phyloP scores from a whole-genome alignment of 2,329 filamentous ascomycete species.

The Fusarium sp. region DNA sequence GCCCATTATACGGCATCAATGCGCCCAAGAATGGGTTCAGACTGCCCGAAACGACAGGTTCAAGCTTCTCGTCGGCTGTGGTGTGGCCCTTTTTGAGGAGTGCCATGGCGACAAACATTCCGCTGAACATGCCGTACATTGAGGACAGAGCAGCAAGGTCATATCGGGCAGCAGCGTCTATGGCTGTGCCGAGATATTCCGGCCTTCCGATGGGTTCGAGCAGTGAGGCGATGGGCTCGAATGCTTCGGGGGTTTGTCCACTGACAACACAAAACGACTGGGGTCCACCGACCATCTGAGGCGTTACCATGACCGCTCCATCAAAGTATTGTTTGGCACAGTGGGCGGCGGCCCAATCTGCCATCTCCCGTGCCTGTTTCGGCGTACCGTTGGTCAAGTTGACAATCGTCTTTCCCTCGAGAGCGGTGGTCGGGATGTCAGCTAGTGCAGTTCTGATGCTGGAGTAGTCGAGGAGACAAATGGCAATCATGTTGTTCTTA shows the following conservation, averaged over 20 bases:
- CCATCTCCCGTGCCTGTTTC: not conserved
- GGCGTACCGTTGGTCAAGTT: not conserved
- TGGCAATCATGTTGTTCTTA: not conserved
- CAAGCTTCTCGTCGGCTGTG: not conserved
- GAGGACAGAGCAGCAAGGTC: conserved; percentile 7
- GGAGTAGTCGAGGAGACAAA: not conserved
- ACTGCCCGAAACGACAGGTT: not conserved
- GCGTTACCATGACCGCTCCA: not conserved
- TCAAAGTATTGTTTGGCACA: not conserved
- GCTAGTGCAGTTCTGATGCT: not conserved
- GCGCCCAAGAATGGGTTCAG: not conserved
- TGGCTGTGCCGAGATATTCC: not conserved
- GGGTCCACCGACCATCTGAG: not conserved
- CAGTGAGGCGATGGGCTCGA: not conserved
- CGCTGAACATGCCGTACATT: conserved; percentile 7
- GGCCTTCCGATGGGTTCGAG: not conserved
- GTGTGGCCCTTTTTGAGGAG: not conserved
- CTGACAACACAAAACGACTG: not conserved
- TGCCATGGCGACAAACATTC: conserved; percentile 1
- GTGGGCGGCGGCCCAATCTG: not conserved
- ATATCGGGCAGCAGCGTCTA: conserved; percentile 1
- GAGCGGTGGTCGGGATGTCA: not conserved
- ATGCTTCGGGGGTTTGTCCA: not conserved
- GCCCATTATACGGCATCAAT: not conserved
- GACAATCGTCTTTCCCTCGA: not conserved